A percentile compares a stretch with the other conserved stretches of the same genome.
Evolutionary conservation across 352 stramenopile species (phyloP).

Genomic region (Bremia lactucae): DNA sequence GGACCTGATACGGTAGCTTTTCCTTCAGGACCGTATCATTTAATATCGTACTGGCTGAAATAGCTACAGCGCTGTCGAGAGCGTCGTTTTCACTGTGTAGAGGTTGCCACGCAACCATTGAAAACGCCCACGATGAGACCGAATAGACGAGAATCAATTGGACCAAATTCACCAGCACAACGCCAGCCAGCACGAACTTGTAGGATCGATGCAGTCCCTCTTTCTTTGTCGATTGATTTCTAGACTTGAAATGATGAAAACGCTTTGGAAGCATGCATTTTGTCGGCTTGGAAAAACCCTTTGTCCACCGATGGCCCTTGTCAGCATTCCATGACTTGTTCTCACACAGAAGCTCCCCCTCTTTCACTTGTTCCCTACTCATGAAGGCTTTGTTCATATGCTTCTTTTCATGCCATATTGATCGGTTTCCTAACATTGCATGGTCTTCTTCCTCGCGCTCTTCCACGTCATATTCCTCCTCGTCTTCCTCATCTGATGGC

Average conservation of each 20-base stretch:
- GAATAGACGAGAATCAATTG: slow-evolving; percentile 21
- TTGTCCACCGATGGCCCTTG: slow-evolving; percentile 24
- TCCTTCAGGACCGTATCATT: background rate
- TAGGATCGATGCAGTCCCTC: slow-evolving; percentile 16
- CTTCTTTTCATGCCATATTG: slow-evolving; percentile 2
- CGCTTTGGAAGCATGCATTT: too few relatives aligned
- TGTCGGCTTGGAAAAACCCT: slow-evolving; percentile 14
- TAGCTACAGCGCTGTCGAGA: background rate
- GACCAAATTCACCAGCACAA: slow-evolving; percentile 24
- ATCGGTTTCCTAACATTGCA: too few relatives aligned
- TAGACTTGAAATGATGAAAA: slow-evolving; percentile 24
- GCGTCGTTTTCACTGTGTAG: slow-evolving; percentile 1
- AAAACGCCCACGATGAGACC: slow-evolving; percentile 21
- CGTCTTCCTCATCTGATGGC: slow-evolving; percentile 16
- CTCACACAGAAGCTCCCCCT: too few relatives aligned
- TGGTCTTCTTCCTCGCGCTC: slow-evolving; percentile 15
- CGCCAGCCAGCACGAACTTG: slow-evolving; percentile 18
- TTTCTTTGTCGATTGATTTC: slow-evolving; percentile 12
- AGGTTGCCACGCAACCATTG: slow-evolving; percentile 16
- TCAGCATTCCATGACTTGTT: slow-evolving; percentile 18
- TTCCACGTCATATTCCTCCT: slow-evolving; percentile 3
- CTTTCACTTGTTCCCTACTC: slow-evolving; percentile 2
- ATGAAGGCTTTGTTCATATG: slow-evolving; percentile 3
- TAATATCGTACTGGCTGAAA: background rate
- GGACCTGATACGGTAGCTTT: background rate